These are phyloP conservation scores for Saccharomyces hybrid DNA, from an alignment of 1,139 yeast species.

Conservation along the genomic window DNA sequence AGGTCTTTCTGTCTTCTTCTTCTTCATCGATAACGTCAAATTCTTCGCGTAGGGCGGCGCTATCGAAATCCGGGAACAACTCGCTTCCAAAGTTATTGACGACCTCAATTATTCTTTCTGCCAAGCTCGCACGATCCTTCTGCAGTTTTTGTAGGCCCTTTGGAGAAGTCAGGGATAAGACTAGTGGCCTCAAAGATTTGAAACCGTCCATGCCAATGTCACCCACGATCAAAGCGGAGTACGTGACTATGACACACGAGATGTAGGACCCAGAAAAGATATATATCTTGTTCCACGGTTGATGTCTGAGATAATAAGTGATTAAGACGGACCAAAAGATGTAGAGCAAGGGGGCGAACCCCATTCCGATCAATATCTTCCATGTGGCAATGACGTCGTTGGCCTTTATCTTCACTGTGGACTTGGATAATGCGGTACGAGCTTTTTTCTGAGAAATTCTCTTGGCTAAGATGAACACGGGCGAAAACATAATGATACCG, in stretches of 20 bases:
- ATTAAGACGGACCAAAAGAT: slow-evolving; percentile 69
- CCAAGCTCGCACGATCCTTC: slow-evolving; percentile 40
- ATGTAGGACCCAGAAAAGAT: slow-evolving; percentile 32
- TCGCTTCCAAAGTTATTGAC: slow-evolving; percentile 58
- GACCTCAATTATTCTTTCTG: slow-evolving; percentile 44
- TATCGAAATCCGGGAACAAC: slow-evolving; percentile 52
- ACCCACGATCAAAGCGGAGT: slow-evolving; percentile 82
- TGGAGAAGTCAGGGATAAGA: slow-evolving; percentile 57
- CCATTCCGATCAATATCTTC: slow-evolving; percentile 87
- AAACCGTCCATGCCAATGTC: slow-evolving; percentile 88
- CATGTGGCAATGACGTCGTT: slow-evolving; percentile 93
- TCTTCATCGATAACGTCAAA: slow-evolving; percentile 15
- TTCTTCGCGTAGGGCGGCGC: slow-evolving; percentile 15
- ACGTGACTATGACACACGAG: slow-evolving; percentile 60
- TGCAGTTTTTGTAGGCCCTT: slow-evolving; percentile 42
- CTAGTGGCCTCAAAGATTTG: slow-evolving; percentile 75
- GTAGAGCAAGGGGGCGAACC: slow-evolving; percentile 80
- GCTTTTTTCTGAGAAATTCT: slow-evolving; percentile 66
- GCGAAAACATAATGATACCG: slow-evolving; percentile 76
- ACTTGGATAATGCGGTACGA: slow-evolving; percentile 71
- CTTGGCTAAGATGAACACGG: slow-evolving; percentile 77
- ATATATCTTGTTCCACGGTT: slow-evolving; percentile 19
- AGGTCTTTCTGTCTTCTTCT: slow-evolving; percentile 23
- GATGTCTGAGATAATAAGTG: slow-evolving; percentile 34
- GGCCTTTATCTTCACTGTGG: slow-evolving; percentile 85